Base-by-base conservation (phyloP, 345 rosid genomes). In the Trapa bicornis region DNA sequence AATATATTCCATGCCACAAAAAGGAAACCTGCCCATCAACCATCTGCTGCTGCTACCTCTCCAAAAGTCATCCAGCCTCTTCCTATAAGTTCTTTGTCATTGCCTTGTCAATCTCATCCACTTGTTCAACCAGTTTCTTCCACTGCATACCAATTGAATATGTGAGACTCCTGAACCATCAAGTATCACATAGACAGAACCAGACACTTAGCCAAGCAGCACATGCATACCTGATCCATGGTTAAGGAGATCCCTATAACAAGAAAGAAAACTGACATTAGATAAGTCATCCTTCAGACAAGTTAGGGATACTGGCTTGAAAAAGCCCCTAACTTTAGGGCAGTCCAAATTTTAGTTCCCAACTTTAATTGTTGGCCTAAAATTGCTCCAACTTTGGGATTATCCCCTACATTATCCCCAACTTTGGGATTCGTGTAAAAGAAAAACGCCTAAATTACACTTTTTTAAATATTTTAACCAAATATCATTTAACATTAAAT, bases 241-340 rank as follows among this genome's bases (percentile, higher is more conserved):
- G 82, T 78, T 65, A 92, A 67, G n/a, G 93, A 76, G 71, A 92
- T 86, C 64, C 98, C 98, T 89, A 80, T 60, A 76, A 76, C 37
- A 63, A 53, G 35, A 39, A 72, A 65, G 70, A 56, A 61, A 22
- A 17, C 70, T 2, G 2, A 54, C 36, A 57, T 35, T 32, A 5
- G 38, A n/a, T 6, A 41, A 0, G 43, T 3, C 43, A 41, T 41
- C 43, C 43, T 41, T 41, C 4, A 41, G 43, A 41, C 7, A 41
- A 41, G 4, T 41, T 41, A 41, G 43, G 43, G 43, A 3, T 41
- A 41, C 43, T 4, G 43, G 29, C 29, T 22, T 22, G 29, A 22
- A 22, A 22, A 22, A 22, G 29, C 29, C 29, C 29, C 29, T 22
- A 22, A 22, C 29, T 22, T 22, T 22, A 22, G 29, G 29, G 29